phyloP scores from a whole-genome alignment of 352 stramenopile species.

The Aphanomyces astaci region DNA sequence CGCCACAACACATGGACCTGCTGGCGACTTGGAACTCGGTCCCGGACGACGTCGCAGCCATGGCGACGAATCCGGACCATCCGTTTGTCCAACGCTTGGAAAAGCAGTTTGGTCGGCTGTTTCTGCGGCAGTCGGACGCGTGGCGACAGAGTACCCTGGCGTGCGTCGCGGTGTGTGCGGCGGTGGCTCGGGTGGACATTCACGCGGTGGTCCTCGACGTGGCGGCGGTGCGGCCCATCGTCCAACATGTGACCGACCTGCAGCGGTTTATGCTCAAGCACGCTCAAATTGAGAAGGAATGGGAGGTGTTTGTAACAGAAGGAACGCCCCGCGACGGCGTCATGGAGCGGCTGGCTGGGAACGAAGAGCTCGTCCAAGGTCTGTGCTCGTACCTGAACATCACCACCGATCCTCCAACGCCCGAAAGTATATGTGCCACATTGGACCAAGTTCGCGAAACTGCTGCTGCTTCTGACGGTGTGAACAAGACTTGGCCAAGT shows the following conservation, averaged over 20 bases:
- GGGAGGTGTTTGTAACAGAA: conserved; percentile 41
- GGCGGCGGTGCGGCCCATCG: conserved; percentile 23
- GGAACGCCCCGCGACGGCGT: conserved; percentile 36
- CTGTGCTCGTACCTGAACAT: conserved; percentile 33
- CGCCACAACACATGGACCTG: neutral
- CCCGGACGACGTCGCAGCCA: neutral
- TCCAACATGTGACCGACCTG: conserved; percentile 34
- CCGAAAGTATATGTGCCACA: neutral
- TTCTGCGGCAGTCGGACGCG: neutral
- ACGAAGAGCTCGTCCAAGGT: conserved; percentile 39
- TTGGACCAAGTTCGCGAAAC: neutral
- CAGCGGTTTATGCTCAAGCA: conserved; percentile 60
- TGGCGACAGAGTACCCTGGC: neutral
- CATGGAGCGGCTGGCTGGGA: conserved; percentile 44
- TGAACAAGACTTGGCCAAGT: neutral
- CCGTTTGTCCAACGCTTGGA: neutral
- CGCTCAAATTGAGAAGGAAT: conserved; percentile 59
- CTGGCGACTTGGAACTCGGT: neutral
- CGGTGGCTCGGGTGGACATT: neutral
- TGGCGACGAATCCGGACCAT: neutral
- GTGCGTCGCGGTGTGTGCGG: neutral
- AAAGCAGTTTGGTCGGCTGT: neutral
- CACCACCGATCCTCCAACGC: too few relatives aligned
- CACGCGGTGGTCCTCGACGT: neutral
- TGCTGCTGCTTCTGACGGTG: neutral